Percentiles rank a stretch among this genome's conserved stretches.
These are phyloP conservation scores for Gossypium davidsonii DNA, from an alignment of 441 rosid genomes.

Conservation along the genomic window DNA sequence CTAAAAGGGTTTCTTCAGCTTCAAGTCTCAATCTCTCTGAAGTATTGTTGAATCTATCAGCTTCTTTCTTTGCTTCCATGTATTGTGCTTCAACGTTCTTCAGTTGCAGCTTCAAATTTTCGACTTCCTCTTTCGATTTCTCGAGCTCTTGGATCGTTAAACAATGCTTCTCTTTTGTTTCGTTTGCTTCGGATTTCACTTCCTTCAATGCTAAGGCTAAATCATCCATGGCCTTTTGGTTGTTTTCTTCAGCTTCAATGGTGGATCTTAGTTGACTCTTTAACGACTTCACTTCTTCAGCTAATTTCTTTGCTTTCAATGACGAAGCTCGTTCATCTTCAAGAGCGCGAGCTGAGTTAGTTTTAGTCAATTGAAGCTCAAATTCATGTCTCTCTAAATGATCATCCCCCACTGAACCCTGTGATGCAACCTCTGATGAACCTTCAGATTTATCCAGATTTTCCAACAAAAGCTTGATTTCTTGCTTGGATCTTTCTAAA, in stretches of 20 bases:
- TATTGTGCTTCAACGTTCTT: slow-evolving; percentile 28
- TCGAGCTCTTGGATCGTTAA: slow-evolving; percentile 40
- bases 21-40: slow-evolving; percentile 61
- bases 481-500: slow-evolving; percentile 40
- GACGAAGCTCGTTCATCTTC: slow-evolving; percentile 34
- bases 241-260: slow-evolving; percentile 56
- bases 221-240: slow-evolving; percentile 84
- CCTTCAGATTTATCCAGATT: slow-evolving; percentile 16
- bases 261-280: slow-evolving; percentile 48
- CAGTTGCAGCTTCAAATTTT: slow-evolving; percentile 29
- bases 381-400: slow-evolving; percentile 23
- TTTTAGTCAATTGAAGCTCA: slow-evolving; percentile 28
- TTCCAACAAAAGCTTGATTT: slow-evolving; percentile 20
- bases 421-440: slow-evolving; percentile 13
- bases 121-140: slow-evolving; percentile 25
- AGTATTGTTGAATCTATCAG: slow-evolving; percentile 48
- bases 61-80: slow-evolving; percentile 43
- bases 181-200: slow-evolving; percentile 53
- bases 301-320: slow-evolving; percentile 19
- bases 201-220: slow-evolving; percentile 69
- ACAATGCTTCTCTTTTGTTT: slow-evolving; percentile 46
- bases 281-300: slow-evolving; percentile 33
- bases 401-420: slow-evolving; percentile 3
- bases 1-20: slow-evolving; percentile 69
- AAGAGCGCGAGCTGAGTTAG: slow-evolving; percentile 22